These are phyloP conservation scores for Anethum foeniculum DNA, from an alignment of 140 eudicot species.

Conservation along the genomic window DNA sequence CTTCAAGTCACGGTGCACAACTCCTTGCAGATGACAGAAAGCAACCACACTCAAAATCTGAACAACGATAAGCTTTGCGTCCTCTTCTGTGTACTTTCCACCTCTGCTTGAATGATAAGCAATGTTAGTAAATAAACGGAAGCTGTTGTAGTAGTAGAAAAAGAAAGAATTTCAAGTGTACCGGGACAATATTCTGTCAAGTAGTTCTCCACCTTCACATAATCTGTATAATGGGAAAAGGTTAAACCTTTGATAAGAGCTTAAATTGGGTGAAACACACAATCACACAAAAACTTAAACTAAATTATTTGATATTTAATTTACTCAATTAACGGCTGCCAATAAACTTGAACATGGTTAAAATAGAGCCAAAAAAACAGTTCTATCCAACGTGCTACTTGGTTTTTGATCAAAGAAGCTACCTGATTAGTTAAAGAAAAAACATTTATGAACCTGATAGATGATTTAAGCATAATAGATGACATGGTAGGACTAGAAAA, in stretches of 20 bases:
- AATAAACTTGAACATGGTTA: not conserved
- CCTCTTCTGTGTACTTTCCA: constrained; percentile 83
- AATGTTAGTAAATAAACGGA: not conserved
- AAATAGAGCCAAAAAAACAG: not conserved
- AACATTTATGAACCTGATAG: not conserved
- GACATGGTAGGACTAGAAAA: not conserved
- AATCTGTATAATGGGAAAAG: constrained; percentile 38
- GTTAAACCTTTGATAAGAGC: not conserved
- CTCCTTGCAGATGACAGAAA: constrained; percentile 94
- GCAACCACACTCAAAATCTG: constrained; percentile 82
- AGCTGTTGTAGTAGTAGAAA: not conserved
- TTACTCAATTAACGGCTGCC: not conserved
- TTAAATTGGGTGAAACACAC: not conserved
- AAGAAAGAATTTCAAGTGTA: constrained; percentile 22
- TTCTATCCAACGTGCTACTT: not conserved
- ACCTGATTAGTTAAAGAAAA: not conserved
- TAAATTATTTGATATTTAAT: not conserved
- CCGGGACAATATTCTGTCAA: constrained; percentile 89
- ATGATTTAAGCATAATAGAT: not conserved
- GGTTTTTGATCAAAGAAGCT: not conserved
- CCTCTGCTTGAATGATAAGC: constrained; percentile 43
- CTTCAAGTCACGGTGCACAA: constrained; percentile 91
- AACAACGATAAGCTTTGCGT: constrained; percentile 65
- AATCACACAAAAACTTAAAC: not conserved
- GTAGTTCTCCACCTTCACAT: constrained; percentile 98